Conservation (phyloP, 2,329 filamentous ascomycete species). For the Dothidotthia symphoricarpi region DNA sequence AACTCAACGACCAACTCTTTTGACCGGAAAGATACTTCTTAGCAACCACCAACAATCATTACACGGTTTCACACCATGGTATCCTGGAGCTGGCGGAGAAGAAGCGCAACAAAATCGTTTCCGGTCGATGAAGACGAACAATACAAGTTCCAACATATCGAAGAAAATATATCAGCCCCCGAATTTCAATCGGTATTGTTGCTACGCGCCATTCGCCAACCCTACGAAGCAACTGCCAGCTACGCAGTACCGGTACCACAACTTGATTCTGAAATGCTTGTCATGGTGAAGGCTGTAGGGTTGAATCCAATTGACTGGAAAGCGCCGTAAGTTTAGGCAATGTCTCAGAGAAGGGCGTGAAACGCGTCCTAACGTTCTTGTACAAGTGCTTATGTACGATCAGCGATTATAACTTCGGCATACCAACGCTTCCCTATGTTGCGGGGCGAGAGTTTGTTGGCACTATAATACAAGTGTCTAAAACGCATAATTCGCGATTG, state of each 20-base stretch:
- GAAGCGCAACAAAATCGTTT: conserved; percentile 9
- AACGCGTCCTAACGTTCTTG: not conserved
- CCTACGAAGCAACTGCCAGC: conserved; percentile 49
- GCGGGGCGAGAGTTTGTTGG: conserved; percentile 70
- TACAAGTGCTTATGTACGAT: not conserved
- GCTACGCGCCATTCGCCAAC: conserved; percentile 51
- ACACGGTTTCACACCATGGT: conserved; percentile 4
- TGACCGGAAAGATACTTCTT: too few relatives aligned
- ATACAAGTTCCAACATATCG: conserved; percentile 11
- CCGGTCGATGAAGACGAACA: conserved; percentile 1
- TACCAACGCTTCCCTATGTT: conserved; percentile 66
- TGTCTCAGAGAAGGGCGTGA: not conserved
- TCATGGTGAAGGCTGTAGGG: conserved; percentile 64
- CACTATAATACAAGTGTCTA: conserved; percentile 53
- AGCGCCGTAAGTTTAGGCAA: conserved; percentile 57
- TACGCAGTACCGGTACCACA: conserved; percentile 50
- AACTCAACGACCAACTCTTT: too few relatives aligned
- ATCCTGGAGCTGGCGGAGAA: conserved; percentile 16
- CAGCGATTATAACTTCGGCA: conserved; percentile 69
- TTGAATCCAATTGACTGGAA: conserved; percentile 79
- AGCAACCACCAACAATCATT: too few relatives aligned
- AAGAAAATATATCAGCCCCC: conserved; percentile 7
- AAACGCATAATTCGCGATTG: conserved; percentile 48
- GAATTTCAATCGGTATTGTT: conserved; percentile 50
- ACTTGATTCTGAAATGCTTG: conserved; percentile 56